Evolutionary conservation across 805 yeast species (phyloP), one percentile per base, ranked within the genome.

Genomic region (Hanseniaspora nectarophila): DNA sequence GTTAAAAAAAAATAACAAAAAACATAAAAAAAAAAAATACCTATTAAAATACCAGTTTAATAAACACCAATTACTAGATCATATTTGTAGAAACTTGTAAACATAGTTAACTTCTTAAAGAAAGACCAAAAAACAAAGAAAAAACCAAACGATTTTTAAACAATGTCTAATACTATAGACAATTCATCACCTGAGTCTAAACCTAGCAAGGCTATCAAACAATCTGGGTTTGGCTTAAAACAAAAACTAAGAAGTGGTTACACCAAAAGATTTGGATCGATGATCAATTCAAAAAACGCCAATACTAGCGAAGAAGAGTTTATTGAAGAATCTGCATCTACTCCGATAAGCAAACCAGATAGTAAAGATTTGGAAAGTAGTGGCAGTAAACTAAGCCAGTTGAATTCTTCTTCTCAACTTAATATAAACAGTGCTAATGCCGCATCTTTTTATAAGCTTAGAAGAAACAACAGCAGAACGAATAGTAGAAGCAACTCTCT

Each of bases 381-480:
- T 2, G 8, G 13, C 16, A 26, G 18, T 18, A 29, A 29, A 29
- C 24, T 29, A 20, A 21, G 34, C 12, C 10, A 20, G 29, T 8
- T 29, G 6, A 32, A 18, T 13, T 10, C 28, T 3, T 37, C 40
- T 4, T 37, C 40, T n/a, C 40, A 43, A n/a, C 54, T 47, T 12
- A 54, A 54, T 12, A 42, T 26, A 15, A 33, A 39, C 23, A 44
- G 35, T 10, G 15, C 37, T 4, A 43, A 13, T 10, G 42, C 46
- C 31, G 26, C 46, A 15, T 40, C 53, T 10, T 18, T 46, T 15
- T 40, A 37, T 12, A 23, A 37, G 12, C 20, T 49, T 2, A 40
- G 54, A 24, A 44, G 54, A 51, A 50, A 47, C 46, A 38, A 53
- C 8, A 50, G 57, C 43, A 44, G 49, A 20, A 43, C 26, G 9